Evolutionary conservation across 495 filamentous ascomycete genomes (phyloP), one percentile per base, ranked within the genome.

Genomic region (Aspergillus cristatus): DNA sequence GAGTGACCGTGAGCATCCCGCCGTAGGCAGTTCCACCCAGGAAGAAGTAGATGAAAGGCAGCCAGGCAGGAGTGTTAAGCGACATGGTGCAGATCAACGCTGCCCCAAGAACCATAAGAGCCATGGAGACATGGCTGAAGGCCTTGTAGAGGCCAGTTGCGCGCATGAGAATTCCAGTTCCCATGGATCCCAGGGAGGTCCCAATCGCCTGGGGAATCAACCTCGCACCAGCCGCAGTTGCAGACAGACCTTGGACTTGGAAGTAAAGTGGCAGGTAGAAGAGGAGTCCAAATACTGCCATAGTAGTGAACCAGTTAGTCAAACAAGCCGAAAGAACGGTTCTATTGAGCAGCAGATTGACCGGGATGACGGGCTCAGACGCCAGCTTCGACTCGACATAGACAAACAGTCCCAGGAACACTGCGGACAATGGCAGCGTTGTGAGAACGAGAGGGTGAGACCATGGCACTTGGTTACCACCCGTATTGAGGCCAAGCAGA

Each of bases 211-310:
- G 64, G 0, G 82, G 82, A 5, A 93, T 76, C 17, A 96, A 58
- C 12, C 77, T 74, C 8, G 78, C 64, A 0, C 86, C 89, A 7
- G 87, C 78, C 17, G 71, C 56, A 1, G 85, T 84, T 5, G 86
- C 63, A 0, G 81, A 81, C 29, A 76, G 53, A 7, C 85, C 86
- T 24, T 78, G 74, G 15, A 87, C 74, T 52, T 93, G 84, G 48
- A 90, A 82, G 54, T 84, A 91, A 2, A 96, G 68, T 0, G 89
- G 88, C 2, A 80, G 63, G 47, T 90, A 94, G 56, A 86, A 93
- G 13, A 83, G 57, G 26, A 74, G 54, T 26, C 74, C 73, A 29
- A 63, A 72, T 7, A 63, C 48, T 1, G 57, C 34, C 72, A 76
- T 76, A 4, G 66, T 69, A 15, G 54, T 58, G 36, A 91, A 76